Evolutionary conservation across 2,329 filamentous ascomycete species (phyloP).

Genomic region (Didymella pomorum): DNA sequence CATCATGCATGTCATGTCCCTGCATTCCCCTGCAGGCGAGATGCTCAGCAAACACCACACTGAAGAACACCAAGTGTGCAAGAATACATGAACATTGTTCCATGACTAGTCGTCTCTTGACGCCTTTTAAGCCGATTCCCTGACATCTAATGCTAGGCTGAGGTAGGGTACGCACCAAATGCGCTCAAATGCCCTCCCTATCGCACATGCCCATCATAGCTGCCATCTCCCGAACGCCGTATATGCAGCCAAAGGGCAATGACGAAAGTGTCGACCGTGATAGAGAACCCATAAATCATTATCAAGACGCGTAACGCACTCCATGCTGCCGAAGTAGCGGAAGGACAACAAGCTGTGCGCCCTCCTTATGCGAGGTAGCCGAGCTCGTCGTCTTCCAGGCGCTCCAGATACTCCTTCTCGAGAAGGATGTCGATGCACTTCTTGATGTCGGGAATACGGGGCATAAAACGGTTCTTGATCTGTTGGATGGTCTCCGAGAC

Average conservation of each 20-base stretch:
- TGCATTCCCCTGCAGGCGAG: background rate
- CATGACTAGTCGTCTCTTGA: slow-evolving; percentile 5
- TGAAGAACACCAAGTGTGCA: background rate
- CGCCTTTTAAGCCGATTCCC: slow-evolving; percentile 12
- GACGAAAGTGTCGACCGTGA: slow-evolving; percentile 13
- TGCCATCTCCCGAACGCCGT: slow-evolving; percentile 15
- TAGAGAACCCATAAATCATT: slow-evolving; percentile 14
- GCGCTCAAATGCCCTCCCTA: slow-evolving; percentile 14
- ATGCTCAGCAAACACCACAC: background rate
- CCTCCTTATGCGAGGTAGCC: slow-evolving; percentile 81
- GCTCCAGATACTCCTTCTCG: slow-evolving; percentile 98
- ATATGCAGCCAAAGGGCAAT: slow-evolving; percentile 19
- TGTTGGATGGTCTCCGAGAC: slow-evolving; percentile 96
- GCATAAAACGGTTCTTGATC: slow-evolving; percentile 90
- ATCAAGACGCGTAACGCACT: slow-evolving; percentile 12
- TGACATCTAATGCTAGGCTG: slow-evolving; percentile 8
- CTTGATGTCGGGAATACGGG: slow-evolving; percentile 95
- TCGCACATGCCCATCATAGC: slow-evolving; percentile 8
- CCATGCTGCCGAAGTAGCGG: slow-evolving; percentile 8
- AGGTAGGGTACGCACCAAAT: slow-evolving; percentile 10
- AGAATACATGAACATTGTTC: slow-evolving; percentile 8
- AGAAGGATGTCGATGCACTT: slow-evolving; percentile 99
- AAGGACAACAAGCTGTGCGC: background rate
- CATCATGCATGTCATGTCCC: background rate
- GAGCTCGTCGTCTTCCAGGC: slow-evolving; percentile 90